phyloP scores from a whole-genome alignment of 495 filamentous ascomycete species.

The Penicillium herquei region DNA sequence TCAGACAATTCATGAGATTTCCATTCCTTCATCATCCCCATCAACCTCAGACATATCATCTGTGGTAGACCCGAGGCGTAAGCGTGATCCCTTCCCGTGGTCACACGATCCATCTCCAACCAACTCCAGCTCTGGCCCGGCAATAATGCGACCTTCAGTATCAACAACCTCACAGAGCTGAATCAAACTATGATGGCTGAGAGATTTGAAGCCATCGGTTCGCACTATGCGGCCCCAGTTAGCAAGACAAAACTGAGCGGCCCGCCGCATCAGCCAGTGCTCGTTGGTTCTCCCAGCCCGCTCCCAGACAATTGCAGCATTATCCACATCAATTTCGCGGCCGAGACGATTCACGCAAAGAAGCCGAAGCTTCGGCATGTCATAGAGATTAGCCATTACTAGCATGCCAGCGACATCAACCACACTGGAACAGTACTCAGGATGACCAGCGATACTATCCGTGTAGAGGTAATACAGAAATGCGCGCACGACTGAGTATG shows the following conservation, averaged over 20 bases:
- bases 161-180: conserved; percentile 94
- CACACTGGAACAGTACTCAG: conserved; percentile 65
- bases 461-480: conserved; percentile 97
- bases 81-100: conserved; percentile 43
- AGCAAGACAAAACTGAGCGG: conserved; percentile 81
- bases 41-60: conserved; percentile 63
- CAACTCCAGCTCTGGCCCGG: conserved; percentile 79
- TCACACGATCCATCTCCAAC: conserved; percentile 58
- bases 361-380: conserved; percentile 87
- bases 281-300: conserved; percentile 85
- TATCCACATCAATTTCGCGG: conserved; percentile 87
- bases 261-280: conserved; percentile 86
- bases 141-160: conserved; percentile 81
- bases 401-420: conserved; percentile 91
- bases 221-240: conserved; percentile 96
- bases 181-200: conserved; percentile 74
- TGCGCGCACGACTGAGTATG: conserved; percentile 88
- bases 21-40: conserved; percentile 69
- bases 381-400: conserved; percentile 96
- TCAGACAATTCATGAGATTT: conserved; percentile 45
- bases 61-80: conserved; percentile 51
- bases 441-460: conserved; percentile 74
- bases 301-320: conserved; percentile 95
- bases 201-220: conserved; percentile 77
- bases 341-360: conserved; percentile 85